A percentile compares a stretch with the other conserved stretches of the same genome.
Conservation (phyloP, 2,329 filamentous ascomycete genomes). For the Fusarium sp. region DNA sequence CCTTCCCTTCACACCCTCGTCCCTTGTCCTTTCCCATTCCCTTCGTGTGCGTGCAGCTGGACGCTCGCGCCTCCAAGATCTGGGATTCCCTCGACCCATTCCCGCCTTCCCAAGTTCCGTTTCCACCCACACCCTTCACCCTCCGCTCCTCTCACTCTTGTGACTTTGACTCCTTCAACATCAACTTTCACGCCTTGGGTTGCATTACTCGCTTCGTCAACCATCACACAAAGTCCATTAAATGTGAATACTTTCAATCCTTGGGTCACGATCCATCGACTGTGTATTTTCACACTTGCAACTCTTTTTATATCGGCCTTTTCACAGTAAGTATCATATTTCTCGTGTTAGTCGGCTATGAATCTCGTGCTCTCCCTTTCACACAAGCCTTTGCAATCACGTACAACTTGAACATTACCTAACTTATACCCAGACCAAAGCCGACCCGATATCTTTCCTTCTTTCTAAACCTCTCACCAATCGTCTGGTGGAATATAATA, state of each 20-base stretch:
- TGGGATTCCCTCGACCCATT: slow-evolving; percentile 45
- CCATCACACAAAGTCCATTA: slow-evolving; percentile 22
- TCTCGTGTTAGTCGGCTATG: slow-evolving; percentile 42
- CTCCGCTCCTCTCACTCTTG: slow-evolving; percentile 40
- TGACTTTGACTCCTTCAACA: slow-evolving; percentile 36
- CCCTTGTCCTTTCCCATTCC: slow-evolving; percentile 30
- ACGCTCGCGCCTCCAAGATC: slow-evolving; percentile 43
- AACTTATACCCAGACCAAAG: slow-evolving; percentile 19
- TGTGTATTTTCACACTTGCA: slow-evolving; percentile 4
- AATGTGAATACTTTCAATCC: slow-evolving; percentile 10
- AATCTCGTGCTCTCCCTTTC: slow-evolving; percentile 29
- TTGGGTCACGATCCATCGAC: slow-evolving; percentile 5
- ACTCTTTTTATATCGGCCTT: slow-evolving; percentile 17
- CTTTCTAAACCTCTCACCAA: background rate
- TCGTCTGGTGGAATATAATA: slow-evolving; percentile 2
- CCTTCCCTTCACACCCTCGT: slow-evolving; percentile 36
- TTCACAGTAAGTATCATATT: slow-evolving; percentile 30
- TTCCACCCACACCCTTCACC: slow-evolving; percentile 43
- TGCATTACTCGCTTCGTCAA: slow-evolving; percentile 34
- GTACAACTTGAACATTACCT: slow-evolving; percentile 29
- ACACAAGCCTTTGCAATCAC: slow-evolving; percentile 22
- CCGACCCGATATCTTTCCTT: background rate
- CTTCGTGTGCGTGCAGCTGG: slow-evolving; percentile 29
- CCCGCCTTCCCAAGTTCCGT: slow-evolving; percentile 43
- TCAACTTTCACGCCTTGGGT: slow-evolving; percentile 27